phyloP scores from a whole-genome alignment of 1,284 basidiomycete genomes.

The Microbotryum lychnidis-dioicae region DNA sequence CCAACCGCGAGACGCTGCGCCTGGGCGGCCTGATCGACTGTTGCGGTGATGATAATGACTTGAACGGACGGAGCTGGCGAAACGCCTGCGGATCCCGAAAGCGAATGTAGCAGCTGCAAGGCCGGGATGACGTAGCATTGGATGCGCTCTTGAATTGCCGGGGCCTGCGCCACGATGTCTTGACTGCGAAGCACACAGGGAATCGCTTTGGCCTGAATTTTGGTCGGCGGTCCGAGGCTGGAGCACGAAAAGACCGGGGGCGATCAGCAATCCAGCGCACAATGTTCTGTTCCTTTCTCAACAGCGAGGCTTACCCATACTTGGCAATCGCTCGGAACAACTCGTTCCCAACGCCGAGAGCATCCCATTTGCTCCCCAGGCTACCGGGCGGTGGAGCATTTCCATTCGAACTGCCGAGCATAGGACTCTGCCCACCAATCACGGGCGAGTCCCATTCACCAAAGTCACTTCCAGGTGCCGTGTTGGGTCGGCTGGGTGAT shows the following conservation, averaged over 20 bases:
- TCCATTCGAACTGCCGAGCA: constrained; percentile 1
- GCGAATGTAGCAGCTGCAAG: constrained; percentile 44
- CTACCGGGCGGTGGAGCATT: constrained; percentile 50
- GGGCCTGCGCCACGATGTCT: constrained; percentile 96
- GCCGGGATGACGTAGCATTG: constrained; percentile 87
- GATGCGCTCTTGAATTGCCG: constrained; percentile 94
- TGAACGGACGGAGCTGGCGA: constrained; percentile 47
- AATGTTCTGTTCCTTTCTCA: constrained; percentile 18
- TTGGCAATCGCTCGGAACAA: constrained; percentile 80
- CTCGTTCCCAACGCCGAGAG: constrained; percentile 75
- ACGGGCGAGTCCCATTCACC: not conserved
- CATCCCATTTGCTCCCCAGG: constrained; percentile 94
- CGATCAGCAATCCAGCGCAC: not conserved
- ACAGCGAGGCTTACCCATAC: constrained; percentile 63
- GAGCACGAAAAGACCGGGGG: not conserved
- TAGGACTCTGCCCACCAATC: not conserved
- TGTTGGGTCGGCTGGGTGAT: not conserved
- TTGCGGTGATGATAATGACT: constrained; percentile 90
- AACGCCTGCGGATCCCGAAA: constrained; percentile 8
- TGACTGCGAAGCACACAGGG: constrained; percentile 87
- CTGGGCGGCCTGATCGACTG: constrained; percentile 95
- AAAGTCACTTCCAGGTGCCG: not conserved
- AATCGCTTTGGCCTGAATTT: constrained; percentile 92
- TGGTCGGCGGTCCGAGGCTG: constrained; percentile 93
- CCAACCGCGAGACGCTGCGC: constrained; percentile 95